phyloP scores from a whole-genome alignment of 2,329 filamentous ascomycete species.

The Aspergillus puulaauensis region DNA sequence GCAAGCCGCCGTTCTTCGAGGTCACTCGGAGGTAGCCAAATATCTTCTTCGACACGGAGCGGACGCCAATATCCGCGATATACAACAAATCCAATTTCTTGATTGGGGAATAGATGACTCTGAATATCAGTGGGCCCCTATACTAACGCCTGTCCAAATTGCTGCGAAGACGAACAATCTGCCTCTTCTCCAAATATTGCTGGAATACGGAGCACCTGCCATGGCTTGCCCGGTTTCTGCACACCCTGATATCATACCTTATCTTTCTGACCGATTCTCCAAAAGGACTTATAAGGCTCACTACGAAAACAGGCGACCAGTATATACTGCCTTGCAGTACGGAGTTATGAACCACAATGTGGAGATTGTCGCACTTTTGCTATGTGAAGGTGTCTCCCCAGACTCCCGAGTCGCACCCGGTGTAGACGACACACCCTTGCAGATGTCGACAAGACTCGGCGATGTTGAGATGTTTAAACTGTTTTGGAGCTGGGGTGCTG shows the following conservation, averaged over 20 bases:
- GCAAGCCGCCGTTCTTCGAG: neutral
- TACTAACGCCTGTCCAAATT: neutral
- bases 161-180: neutral
- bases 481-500: neutral
- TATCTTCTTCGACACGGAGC: neutral
- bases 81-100: neutral
- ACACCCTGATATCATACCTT: neutral
- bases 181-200: neutral
- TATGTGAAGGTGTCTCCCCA: neutral
- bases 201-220: neutral
- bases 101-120: neutral
- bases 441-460: neutral
- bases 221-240: neutral
- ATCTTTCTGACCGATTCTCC: neutral
- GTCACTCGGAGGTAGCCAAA: neutral
- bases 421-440: neutral
- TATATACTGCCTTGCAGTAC: neutral
- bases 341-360: neutral
- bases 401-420: neutral
- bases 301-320: neutral
- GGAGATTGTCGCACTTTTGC: neutral
- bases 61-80: neutral
- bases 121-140: neutral
- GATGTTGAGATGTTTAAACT: neutral
- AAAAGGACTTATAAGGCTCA: neutral